Conservation (phyloP, 495 filamentous ascomycete species). For the Penicillium desertorum region DNA sequence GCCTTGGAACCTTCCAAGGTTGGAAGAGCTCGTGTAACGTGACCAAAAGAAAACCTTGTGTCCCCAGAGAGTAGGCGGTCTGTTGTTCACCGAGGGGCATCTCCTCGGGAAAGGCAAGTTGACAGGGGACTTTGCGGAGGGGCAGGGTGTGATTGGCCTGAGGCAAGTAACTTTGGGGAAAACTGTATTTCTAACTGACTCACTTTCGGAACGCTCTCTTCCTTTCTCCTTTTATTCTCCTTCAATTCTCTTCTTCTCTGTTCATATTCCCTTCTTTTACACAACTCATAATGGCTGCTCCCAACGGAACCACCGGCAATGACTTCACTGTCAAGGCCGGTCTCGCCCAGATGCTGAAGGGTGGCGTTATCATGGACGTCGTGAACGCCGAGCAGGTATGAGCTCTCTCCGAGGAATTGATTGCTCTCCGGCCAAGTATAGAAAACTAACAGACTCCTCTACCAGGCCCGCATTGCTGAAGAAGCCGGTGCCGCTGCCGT, state of each 20-base stretch:
- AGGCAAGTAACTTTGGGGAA: conserved; percentile 15
- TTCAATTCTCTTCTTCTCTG: conserved; percentile 4
- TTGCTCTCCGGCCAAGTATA: not conserved
- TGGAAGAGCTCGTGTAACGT: too few relatives aligned
- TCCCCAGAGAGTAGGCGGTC: conserved; percentile 9
- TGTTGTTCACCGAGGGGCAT: conserved; percentile 6
- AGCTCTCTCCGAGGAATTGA: not conserved
- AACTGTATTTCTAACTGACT: conserved; percentile 24
- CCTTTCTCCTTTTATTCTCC: conserved; percentile 5
- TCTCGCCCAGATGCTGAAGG: conserved; percentile 95
- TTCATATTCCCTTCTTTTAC: conserved; percentile 13
- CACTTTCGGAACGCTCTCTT: conserved; percentile 14
- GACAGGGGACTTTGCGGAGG: conserved; percentile 6
- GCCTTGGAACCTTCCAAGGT: too few relatives aligned
- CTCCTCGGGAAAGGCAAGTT: conserved; percentile 11
- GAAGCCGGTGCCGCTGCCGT: conserved; percentile 94
- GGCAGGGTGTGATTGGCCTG: conserved; percentile 20
- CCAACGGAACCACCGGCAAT: conserved; percentile 36
- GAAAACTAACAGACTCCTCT: not conserved
- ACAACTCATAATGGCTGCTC: conserved; percentile 38
- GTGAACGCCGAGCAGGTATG: conserved; percentile 84
- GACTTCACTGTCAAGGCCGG: conserved; percentile 86
- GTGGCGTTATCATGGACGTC: conserved; percentile 99
- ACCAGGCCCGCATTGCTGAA: conserved; percentile 87
- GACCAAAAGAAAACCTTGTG: too few relatives aligned